Evolutionary conservation across 2,329 filamentous ascomycete species (phyloP).

Genomic region (Xylaria sp.): DNA sequence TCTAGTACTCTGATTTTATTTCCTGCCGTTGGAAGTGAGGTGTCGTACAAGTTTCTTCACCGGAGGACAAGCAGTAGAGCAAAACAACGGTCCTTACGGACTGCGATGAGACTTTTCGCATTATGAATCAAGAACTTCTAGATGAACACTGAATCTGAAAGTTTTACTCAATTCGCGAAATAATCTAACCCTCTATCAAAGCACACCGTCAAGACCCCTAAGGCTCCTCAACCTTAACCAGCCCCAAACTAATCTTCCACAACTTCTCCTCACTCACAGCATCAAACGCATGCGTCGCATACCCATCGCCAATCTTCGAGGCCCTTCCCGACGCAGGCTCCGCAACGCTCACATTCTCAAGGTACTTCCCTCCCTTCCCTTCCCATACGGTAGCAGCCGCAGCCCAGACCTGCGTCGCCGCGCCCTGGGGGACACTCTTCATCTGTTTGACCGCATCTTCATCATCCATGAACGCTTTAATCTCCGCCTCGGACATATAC

Average conservation of each 20-base stretch:
- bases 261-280: conserved; percentile 17
- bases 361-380: conserved; percentile 53
- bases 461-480: conserved; percentile 9
- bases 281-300: conserved; percentile 12
- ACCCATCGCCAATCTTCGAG: not conserved
- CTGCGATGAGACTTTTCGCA: too few relatives aligned
- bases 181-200: too few relatives aligned
- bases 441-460: conserved; percentile 10
- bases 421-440: conserved; percentile 49
- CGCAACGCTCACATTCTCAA: conserved; percentile 49
- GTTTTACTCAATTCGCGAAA: too few relatives aligned
- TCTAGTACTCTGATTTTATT: not conserved
- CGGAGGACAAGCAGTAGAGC: not conserved
- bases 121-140: too few relatives aligned
- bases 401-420: conserved; percentile 54
- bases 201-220: not conserved
- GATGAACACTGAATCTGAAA: too few relatives aligned
- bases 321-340: not conserved
- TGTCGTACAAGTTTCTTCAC: not conserved
- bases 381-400: conserved; percentile 50
- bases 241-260: conserved; percentile 17
- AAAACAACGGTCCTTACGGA: not conserved
- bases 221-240: conserved; percentile 11
- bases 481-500: conserved; percentile 24
- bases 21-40: not conserved